These are phyloP conservation scores for Drechslerella coelobrocha DNA, from an alignment of 2,329 filamentous ascomycete species.

Conservation along the genomic window DNA sequence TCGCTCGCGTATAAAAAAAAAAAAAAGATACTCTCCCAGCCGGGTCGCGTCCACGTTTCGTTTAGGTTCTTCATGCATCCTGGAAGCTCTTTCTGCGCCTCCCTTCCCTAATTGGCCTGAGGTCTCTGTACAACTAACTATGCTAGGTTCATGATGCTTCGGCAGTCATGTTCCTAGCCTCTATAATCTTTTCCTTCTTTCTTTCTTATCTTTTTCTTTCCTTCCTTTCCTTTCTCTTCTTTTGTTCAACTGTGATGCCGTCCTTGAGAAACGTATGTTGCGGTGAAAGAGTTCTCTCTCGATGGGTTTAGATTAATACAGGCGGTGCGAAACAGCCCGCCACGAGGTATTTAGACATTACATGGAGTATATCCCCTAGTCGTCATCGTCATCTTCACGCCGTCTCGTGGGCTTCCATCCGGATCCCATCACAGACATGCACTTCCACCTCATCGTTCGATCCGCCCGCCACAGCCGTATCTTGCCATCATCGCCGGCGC, in stretches of 20 bases:
- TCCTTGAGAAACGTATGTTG: constrained; percentile 10
- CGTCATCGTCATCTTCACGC: constrained; percentile 46
- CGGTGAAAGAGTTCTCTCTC: constrained; percentile 2
- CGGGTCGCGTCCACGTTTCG: too few relatives aligned
- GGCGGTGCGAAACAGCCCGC: neutral
- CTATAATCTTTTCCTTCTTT: constrained; percentile 4
- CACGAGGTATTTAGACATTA: neutral
- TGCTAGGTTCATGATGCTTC: too few relatives aligned
- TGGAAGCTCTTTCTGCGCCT: too few relatives aligned
- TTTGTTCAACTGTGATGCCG: too few relatives aligned
- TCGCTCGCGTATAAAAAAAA: too few relatives aligned
- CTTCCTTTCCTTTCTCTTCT: neutral
- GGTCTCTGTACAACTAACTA: too few relatives aligned
- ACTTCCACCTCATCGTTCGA: constrained; percentile 54
- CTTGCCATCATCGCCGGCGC: constrained; percentile 55
- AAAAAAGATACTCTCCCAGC: too few relatives aligned
- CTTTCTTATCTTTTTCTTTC: neutral
- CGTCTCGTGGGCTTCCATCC: constrained; percentile 46
- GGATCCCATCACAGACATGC: constrained; percentile 51
- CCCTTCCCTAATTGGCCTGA: too few relatives aligned
- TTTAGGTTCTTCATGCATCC: too few relatives aligned
- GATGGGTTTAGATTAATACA: neutral
- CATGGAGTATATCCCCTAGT: constrained; percentile 9
- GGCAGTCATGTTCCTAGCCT: too few relatives aligned
- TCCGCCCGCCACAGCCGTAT: constrained; percentile 55